Evolutionary conservation across 441 rosid genomes (phyloP), one percentile per base, ranked within the genome.

Genomic region (Erodium chrysanthum): DNA sequence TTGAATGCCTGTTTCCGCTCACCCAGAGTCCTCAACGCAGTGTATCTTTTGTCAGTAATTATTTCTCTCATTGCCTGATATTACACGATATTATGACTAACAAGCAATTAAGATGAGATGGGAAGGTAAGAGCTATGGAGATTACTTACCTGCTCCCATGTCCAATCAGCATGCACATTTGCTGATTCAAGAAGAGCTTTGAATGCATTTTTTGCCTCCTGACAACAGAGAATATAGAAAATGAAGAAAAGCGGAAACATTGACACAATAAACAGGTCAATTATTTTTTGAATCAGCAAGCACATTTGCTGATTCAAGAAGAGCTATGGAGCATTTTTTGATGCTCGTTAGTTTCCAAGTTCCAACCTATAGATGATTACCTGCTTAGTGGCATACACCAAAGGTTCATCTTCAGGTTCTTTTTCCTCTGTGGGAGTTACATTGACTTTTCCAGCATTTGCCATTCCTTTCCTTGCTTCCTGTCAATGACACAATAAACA

Each of bases 1-100:
- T 94, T 88, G 81, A 94, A 94, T 74, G 99, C 96, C 80, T 94
- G 99, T 83, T 94, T 91, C 72, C 96, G 82, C 84, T 94, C 99
- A 22, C 99, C 99, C 59, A 85, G 89, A 7, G 97, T 94, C 84
- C 83, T 91, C 68, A 94, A 71, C 64, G 96, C 96, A 81, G 88
- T 85, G 76, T 89, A 94, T 79, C 94, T 83, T 81, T 82, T 84
- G 84, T 94, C 99, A 69, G 84, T 88, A 75, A 86, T 76, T 71
- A 94, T 90, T 81, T 90, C 99, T 82, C 85, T 86, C 85, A 85
- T 89, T 66, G 97, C 65, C 98, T 93, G 78, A 66, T 68, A 37
- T 37, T 63, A 68, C 64, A 67, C 68, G 68, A 65, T 31, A 75
- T 68, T 71, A 66, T 81, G 76, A 81, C 27, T 54, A 54, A 29